Evolutionary conservation across 1,284 basidiomycete genomes (phyloP).

Genomic region (Cystobasidiaceae sp.): DNA sequence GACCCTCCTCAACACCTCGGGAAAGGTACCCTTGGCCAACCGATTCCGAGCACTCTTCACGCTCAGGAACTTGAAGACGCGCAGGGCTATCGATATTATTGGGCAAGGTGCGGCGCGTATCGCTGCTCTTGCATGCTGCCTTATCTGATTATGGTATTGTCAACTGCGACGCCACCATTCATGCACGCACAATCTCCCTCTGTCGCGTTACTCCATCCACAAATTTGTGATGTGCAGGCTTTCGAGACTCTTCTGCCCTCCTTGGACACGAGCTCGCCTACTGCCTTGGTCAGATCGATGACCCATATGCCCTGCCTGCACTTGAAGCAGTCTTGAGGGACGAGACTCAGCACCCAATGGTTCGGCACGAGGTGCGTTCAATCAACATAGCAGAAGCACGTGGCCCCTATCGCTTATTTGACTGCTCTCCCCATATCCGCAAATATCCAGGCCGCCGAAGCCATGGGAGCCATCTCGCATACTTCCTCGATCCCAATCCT

Average conservation of each 20-base stretch:
- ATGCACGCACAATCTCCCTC: too few species aligned
- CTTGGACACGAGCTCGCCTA: constrained; percentile 98
- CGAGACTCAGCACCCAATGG: constrained; percentile 83
- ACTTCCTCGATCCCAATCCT: constrained; percentile 65
- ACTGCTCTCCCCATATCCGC: neutral
- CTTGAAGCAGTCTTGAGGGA: constrained; percentile 72
- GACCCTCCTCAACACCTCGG: constrained; percentile 68
- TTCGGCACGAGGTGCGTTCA: constrained; percentile 80
- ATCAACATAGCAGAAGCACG: neutral
- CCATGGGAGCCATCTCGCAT: constrained; percentile 88
- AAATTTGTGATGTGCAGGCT: constrained; percentile 55
- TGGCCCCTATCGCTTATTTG: neutral
- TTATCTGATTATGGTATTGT: neutral
- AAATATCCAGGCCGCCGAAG: constrained; percentile 76
- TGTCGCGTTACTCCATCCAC: too few species aligned
- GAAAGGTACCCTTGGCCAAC: constrained; percentile 72
- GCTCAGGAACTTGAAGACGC: constrained; percentile 66
- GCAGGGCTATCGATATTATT: constrained; percentile 70
- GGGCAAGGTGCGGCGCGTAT: constrained; percentile 59
- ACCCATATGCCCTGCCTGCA: constrained; percentile 65
- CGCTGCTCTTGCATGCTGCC: neutral
- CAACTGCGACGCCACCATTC: neutral
- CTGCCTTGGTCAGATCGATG: constrained; percentile 87
- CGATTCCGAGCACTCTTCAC: constrained; percentile 91
- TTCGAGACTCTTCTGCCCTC: constrained; percentile 78